phyloP scores from a whole-genome alignment of 352 stramenopile species.

The Globisporangium okanoganense region DNA sequence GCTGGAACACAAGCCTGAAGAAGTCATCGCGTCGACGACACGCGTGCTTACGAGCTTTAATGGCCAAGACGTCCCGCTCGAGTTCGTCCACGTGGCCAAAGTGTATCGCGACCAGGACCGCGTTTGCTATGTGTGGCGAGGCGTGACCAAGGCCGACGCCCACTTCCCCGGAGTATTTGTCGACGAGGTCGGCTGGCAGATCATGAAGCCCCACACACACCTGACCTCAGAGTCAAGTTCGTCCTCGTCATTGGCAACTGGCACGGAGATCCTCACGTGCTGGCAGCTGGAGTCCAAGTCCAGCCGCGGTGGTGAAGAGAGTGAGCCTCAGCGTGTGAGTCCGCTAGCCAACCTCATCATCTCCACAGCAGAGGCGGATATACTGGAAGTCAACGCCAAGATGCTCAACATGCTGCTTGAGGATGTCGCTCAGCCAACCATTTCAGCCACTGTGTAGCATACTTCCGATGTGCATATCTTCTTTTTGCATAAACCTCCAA shows the following conservation, averaged over 20 bases:
- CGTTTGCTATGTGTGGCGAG: constrained; percentile 4
- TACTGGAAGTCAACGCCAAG: neutral
- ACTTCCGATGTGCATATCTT: too few species aligned
- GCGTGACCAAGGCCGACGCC: neutral
- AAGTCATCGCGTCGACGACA: neutral
- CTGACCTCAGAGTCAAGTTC: too few species aligned
- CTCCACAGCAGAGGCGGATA: neutral
- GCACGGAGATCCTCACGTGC: constrained; percentile 1
- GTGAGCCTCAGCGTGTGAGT: neutral
- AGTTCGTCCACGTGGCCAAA: neutral
- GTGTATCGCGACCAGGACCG: neutral
- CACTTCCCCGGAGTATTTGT: constrained; percentile 11
- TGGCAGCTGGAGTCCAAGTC: constrained; percentile 7
- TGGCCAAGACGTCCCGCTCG: neutral
- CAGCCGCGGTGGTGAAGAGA: neutral
- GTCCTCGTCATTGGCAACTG: too few species aligned
- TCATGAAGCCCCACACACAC: neutral
- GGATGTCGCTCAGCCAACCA: neutral
- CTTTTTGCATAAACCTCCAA: too few species aligned
- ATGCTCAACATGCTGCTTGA: neutral
- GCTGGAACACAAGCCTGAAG: neutral
- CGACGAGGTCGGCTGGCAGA: constrained; percentile 9
- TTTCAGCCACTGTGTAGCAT: too few species aligned
- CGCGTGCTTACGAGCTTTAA: neutral
- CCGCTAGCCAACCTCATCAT: neutral